Base-by-base conservation (phyloP, 169 alveolate genomes). In the Cryptosporidium felis region DNA sequence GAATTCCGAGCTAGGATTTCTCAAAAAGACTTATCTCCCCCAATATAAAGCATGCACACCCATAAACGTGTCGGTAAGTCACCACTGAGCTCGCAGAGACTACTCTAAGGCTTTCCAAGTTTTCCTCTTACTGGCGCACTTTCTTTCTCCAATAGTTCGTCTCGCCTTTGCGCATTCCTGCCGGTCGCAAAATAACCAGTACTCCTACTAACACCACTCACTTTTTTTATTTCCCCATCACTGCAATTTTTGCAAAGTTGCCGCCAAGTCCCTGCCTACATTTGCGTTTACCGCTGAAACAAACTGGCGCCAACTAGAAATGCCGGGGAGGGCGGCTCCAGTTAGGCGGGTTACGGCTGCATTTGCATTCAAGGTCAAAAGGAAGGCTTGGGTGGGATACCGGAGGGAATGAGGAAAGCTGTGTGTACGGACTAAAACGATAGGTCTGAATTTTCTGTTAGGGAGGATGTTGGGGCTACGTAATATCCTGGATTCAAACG, bases 241-340 rank as follows among this genome's bases (percentile, higher is more conserved):
- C 32, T 56, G 63, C 63, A 56, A 30, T 56, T 56, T 42, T n/a
- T n/a, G n/a, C 26, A 38, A 56, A 2, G 10, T 56, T 56, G 23
- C 63, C 63, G 63, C 63, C 21, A 56, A 56, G 63, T 56, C 63
- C 63, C 63, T 56, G 63, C 63, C 63, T 56, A 56, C 63, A 26
- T 21, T 28, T 30, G 44, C 32, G 63, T 18, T 18, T 28, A 0
- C 32, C 32, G 45, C 63, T 42, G 63, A 38, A 38, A 5, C 21
- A 16, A 21, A 21, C 60, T 45, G 63, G 63, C 63, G 63, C 45
- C 21, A 56, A 4, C n/a, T 0, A 21, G 1, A 30, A 8, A 42
- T 23, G 2, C 3, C 12, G 26, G 63, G n/a, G 63, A 56, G 23
- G 26, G 3, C 23, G 44, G 63, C 63, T 38, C 63, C 45, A 1